These are phyloP conservation scores for Lyophyllum semitale DNA, from an alignment of 768 basidiomycete genomes.

Conservation along the genomic window DNA sequence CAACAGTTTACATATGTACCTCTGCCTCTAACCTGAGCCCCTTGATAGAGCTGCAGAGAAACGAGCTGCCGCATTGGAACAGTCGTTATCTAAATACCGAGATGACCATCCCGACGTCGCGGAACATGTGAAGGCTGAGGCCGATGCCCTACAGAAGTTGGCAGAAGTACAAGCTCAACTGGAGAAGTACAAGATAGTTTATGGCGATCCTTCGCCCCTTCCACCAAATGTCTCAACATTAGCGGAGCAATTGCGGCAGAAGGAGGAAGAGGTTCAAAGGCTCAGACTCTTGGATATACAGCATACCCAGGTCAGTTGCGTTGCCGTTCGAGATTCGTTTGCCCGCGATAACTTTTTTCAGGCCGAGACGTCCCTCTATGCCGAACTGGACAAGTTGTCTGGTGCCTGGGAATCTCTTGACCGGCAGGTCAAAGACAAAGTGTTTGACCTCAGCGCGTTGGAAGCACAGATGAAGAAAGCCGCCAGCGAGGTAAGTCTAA, in stretches of 20 bases:
- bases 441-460: constrained; percentile 73
- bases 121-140: constrained; percentile 50
- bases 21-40: constrained; percentile 16
- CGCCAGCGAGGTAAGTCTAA: constrained; percentile 70
- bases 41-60: constrained; percentile 53
- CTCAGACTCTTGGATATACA: constrained; percentile 67
- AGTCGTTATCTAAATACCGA: constrained; percentile 49
- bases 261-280: constrained; percentile 67
- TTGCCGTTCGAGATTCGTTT: not conserved
- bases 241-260: constrained; percentile 55
- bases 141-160: constrained; percentile 51
- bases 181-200: constrained; percentile 60
- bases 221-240: constrained; percentile 56
- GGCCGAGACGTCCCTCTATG: constrained; percentile 76
- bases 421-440: constrained; percentile 78
- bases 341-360: constrained; percentile 28
- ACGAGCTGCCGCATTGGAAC: constrained; percentile 52
- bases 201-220: constrained; percentile 55
- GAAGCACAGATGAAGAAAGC: constrained; percentile 74
- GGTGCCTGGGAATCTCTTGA: constrained; percentile 86
- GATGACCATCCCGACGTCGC: constrained; percentile 55
- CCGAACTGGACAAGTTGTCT: constrained; percentile 85
- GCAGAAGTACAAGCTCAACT: constrained; percentile 48
- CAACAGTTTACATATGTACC: not conserved
- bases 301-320: constrained; percentile 56